Conservation (phyloP, 768 basidiomycete genomes). For the Phaeotremella skinneri region DNA sequence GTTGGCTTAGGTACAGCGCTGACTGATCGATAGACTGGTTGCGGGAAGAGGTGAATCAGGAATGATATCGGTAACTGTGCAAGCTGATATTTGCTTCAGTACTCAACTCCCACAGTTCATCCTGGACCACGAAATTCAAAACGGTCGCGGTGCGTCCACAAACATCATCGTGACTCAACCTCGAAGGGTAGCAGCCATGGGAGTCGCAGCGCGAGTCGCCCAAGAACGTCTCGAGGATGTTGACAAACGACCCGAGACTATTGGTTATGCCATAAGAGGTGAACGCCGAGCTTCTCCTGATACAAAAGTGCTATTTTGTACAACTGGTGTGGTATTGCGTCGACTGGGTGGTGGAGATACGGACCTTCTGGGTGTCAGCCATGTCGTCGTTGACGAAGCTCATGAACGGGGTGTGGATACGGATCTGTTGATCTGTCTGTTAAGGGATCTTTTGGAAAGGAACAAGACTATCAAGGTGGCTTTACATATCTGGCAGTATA, state of each 20-base stretch:
- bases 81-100: constrained; percentile 11
- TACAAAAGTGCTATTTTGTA: constrained; percentile 83
- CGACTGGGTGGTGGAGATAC: constrained; percentile 71
- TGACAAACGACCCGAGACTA: constrained; percentile 61
- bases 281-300: constrained; percentile 66
- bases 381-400: constrained; percentile 89
- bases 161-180: constrained; percentile 87
- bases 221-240: constrained; percentile 60
- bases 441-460: constrained; percentile 68
- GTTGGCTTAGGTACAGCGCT: neutral
- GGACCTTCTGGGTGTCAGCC: constrained; percentile 65
- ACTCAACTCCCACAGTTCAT: constrained; percentile 80
- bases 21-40: constrained; percentile 56
- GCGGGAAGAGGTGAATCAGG: constrained; percentile 61
- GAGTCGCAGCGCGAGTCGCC: constrained; percentile 82
- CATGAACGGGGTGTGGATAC: constrained; percentile 90
- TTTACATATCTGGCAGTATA: neutral
- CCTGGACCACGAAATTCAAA: constrained; percentile 72
- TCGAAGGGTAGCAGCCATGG: constrained; percentile 80
- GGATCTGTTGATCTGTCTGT: constrained; percentile 80
- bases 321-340: constrained; percentile 86
- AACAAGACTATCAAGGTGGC: constrained; percentile 64
- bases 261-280: constrained; percentile 83
- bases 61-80: neutral
- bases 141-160: constrained; percentile 62